phyloP scores from a whole-genome alignment of 768 basidiomycete species.

The Lenzites betulinus region DNA sequence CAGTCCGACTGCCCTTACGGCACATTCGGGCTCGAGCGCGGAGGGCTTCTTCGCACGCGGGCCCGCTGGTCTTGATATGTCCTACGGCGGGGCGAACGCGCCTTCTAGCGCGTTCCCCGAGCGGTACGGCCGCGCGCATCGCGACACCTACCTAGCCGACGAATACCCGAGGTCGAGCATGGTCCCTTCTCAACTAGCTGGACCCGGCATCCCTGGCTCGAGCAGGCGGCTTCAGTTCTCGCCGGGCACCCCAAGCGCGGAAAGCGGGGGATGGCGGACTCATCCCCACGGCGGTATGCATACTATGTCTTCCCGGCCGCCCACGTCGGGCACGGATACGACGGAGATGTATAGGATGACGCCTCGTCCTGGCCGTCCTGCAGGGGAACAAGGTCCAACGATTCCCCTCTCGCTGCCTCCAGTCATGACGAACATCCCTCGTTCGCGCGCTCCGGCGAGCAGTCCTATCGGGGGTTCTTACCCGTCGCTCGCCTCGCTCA shows the following conservation, averaged over 20 bases:
- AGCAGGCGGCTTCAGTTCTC: conserved; percentile 9
- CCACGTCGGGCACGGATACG: conserved; percentile 15
- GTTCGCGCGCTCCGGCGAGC: neutral
- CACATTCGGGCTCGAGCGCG: conserved; percentile 7
- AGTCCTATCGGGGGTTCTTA: conserved; percentile 10
- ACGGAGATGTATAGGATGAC: conserved; percentile 15
- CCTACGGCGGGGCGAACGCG: conserved; percentile 21
- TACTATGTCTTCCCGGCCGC: conserved; percentile 10
- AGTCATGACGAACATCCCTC: conserved; percentile 17
- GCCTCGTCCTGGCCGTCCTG: conserved; percentile 11
- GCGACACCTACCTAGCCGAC: conserved; percentile 22
- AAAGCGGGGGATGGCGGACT: conserved; percentile 2
- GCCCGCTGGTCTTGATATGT: conserved; percentile 10
- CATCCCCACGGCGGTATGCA: neutral
- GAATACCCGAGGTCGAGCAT: conserved; percentile 19
- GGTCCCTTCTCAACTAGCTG: conserved; percentile 28
- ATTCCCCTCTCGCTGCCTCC: conserved; percentile 16
- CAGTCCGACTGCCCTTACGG: conserved; percentile 8
- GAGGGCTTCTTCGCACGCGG: conserved; percentile 17
- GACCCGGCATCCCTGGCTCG: conserved; percentile 32
- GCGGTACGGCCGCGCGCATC: conserved; percentile 18
- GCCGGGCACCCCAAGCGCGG: conserved; percentile 10
- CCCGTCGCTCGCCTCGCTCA: conserved; percentile 15
- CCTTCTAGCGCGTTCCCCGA: conserved; percentile 23
- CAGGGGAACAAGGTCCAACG: conserved; percentile 15